phyloP scores from a whole-genome alignment of 1,284 basidiomycete genomes.

The Clitocybe nebularis region DNA sequence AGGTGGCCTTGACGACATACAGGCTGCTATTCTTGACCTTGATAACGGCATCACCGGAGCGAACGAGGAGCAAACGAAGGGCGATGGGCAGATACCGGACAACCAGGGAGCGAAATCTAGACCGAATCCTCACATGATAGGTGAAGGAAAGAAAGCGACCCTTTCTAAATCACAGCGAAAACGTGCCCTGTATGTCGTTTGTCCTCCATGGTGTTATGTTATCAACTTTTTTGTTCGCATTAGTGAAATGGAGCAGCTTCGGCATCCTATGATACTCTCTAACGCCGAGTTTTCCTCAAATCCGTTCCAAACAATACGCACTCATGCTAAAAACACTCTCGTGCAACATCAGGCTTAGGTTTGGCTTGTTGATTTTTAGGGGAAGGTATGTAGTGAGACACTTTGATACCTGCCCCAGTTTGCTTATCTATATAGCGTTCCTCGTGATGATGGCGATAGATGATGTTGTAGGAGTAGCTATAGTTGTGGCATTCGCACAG shows the following conservation, averaged over 20 bases:
- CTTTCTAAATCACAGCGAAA: conserved; percentile 67
- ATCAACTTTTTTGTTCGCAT: too few species aligned
- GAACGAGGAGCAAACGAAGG: conserved; percentile 1
- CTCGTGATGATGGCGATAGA: too few species aligned
- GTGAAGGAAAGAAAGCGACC: conserved; percentile 59
- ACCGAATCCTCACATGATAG: conserved; percentile 53
- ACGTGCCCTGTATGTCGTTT: conserved; percentile 58
- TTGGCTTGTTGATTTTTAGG: too few species aligned
- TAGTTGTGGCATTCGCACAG: not conserved
- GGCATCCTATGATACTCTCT: conserved; percentile 68
- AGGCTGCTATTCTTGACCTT: conserved; percentile 50
- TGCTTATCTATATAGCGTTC: too few species aligned
- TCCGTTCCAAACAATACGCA: conserved; percentile 77
- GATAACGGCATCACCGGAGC: conserved; percentile 29
- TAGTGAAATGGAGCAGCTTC: conserved; percentile 64
- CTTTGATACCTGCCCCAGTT: too few species aligned
- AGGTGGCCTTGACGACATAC: conserved; percentile 56
- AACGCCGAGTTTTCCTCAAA: conserved; percentile 64
- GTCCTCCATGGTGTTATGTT: not conserved
- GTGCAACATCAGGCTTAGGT: conserved; percentile 39
- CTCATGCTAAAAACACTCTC: conserved; percentile 77
- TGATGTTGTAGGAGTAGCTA: not conserved
- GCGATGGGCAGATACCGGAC: not conserved
- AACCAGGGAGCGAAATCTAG: conserved; percentile 16
- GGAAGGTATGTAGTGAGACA: too few species aligned